phyloP scores from a whole-genome alignment of 1,284 basidiomycete genomes.

The Austroboletus rostrupii region DNA sequence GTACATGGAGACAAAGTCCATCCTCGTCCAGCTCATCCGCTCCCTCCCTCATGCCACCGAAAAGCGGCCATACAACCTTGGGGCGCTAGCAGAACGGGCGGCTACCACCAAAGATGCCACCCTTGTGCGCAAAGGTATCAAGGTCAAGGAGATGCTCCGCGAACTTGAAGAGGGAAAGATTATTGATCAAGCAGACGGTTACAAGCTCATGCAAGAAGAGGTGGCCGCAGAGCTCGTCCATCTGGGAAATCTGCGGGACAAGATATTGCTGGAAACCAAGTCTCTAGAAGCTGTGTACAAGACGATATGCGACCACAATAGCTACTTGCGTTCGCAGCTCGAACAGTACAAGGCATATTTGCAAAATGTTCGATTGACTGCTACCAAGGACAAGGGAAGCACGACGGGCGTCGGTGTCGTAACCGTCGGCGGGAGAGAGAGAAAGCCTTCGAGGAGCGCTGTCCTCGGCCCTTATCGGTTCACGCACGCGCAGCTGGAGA shows the following conservation, averaged over 20 bases:
- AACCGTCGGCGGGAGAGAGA: slow-evolving; percentile 94
- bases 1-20: slow-evolving; percentile 99
- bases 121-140: slow-evolving; percentile 94
- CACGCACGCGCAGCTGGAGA: slow-evolving; percentile 96
- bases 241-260: slow-evolving; percentile 94
- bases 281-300: slow-evolving; percentile 96
- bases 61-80: slow-evolving; percentile 84
- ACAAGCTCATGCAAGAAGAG: slow-evolving; percentile 95
- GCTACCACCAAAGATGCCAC: slow-evolving; percentile 96
- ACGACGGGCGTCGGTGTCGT: slow-evolving; percentile 91
- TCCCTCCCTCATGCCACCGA: slow-evolving; percentile 85
- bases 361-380: slow-evolving; percentile 92
- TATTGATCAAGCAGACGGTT: slow-evolving; percentile 80
- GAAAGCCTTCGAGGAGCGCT: slow-evolving; percentile 83
- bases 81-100: slow-evolving; percentile 89
- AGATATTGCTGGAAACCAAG: slow-evolving; percentile 89
- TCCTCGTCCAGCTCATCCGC: slow-evolving; percentile 96
- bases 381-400: slow-evolving; percentile 80
- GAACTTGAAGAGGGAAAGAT: slow-evolving; percentile 92
- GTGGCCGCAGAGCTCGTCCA: slow-evolving; percentile 93
- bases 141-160: slow-evolving; percentile 97
- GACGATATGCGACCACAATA: slow-evolving; percentile 99
- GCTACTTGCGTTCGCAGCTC: slow-evolving; percentile 91
- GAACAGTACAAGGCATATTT: slow-evolving; percentile 99
- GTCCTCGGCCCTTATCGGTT: slow-evolving; percentile 94